Conservation (phyloP, 2,329 filamentous ascomycete genomes). For the Colletotrichum sublineola region DNA sequence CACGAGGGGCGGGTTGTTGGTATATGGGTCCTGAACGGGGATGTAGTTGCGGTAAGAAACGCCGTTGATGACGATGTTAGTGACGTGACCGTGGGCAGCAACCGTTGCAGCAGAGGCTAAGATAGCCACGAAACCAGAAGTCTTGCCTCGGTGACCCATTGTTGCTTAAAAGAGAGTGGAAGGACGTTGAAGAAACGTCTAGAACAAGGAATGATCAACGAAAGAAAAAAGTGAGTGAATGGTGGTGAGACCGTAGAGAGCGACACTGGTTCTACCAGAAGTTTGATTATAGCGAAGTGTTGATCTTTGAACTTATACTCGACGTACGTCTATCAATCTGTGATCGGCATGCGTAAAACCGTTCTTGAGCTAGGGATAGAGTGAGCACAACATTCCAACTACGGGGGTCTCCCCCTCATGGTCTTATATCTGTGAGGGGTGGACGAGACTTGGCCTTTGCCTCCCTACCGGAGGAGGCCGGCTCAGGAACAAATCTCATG, state of each 20-base stretch:
- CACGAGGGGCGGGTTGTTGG: conserved; percentile 30
- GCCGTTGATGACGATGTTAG: conserved; percentile 59
- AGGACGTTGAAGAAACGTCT: neutral
- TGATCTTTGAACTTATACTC: conserved; percentile 22
- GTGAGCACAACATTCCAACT: conserved; percentile 18
- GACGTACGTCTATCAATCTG: neutral
- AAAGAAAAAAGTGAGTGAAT: conserved; percentile 1
- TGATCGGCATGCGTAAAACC: neutral
- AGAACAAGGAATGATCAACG: conserved; percentile 5
- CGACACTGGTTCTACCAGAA: neutral
- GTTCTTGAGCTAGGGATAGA: conserved; percentile 17
- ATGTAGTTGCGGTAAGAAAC: conserved; percentile 59
- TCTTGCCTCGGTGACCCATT: conserved; percentile 45
- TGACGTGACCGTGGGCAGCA: conserved; percentile 58
- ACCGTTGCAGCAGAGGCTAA: conserved; percentile 47
- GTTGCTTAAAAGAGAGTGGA: conserved; percentile 12
- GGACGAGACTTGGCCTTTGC: neutral
- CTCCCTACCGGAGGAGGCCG: neutral
- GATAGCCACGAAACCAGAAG: conserved; percentile 44
- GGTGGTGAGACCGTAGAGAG: neutral
- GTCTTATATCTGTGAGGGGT: conserved; percentile 19
- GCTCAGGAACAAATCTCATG: neutral
- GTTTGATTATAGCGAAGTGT: neutral
- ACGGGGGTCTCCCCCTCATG: neutral
- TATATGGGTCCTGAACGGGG: conserved; percentile 43